phyloP scores from a whole-genome alignment of 805 yeast species.

The Wickerhamomyces alni region DNA sequence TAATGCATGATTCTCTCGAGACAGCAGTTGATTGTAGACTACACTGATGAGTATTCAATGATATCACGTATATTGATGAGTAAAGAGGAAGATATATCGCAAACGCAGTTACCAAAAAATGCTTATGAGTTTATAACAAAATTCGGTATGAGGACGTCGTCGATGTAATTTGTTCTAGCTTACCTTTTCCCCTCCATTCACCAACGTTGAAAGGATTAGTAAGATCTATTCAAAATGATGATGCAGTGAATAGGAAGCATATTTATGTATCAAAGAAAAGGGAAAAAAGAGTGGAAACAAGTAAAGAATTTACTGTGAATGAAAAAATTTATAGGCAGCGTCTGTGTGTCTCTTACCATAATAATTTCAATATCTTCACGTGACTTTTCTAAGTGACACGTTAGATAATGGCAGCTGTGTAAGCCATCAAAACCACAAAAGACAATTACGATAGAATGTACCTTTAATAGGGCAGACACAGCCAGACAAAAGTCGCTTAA shows the following conservation, averaged over 20 bases:
- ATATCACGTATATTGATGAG: not conserved
- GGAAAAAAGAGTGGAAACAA: not conserved
- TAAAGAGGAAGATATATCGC: constrained; percentile 24
- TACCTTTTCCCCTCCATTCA: constrained; percentile 41
- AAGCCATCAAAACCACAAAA: not conserved
- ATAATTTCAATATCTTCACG: too few relatives aligned
- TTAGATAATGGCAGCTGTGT: not conserved
- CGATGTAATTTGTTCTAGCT: constrained; percentile 28
- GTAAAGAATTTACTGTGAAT: not conserved
- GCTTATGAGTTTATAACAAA: constrained; percentile 12
- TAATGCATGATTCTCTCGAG: not conserved
- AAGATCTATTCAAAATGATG: constrained; percentile 19
- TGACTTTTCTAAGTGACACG: too few relatives aligned
- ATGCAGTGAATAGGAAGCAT: constrained; percentile 41
- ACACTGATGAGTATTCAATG: too few relatives aligned
- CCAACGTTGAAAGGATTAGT: constrained; percentile 16
- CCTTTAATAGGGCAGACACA: not conserved
- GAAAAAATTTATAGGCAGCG: constrained; percentile 6
- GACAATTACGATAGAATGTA: not conserved
- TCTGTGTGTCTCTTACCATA: not conserved
- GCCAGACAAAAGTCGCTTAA: too few relatives aligned
- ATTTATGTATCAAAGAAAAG: constrained; percentile 28
- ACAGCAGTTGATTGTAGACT: too few relatives aligned
- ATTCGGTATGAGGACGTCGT: constrained; percentile 35
- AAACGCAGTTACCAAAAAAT: constrained; percentile 34